Evolutionary conservation across 768 basidiomycete genomes (phyloP).

Genomic region (Podaxis mareebaensis): DNA sequence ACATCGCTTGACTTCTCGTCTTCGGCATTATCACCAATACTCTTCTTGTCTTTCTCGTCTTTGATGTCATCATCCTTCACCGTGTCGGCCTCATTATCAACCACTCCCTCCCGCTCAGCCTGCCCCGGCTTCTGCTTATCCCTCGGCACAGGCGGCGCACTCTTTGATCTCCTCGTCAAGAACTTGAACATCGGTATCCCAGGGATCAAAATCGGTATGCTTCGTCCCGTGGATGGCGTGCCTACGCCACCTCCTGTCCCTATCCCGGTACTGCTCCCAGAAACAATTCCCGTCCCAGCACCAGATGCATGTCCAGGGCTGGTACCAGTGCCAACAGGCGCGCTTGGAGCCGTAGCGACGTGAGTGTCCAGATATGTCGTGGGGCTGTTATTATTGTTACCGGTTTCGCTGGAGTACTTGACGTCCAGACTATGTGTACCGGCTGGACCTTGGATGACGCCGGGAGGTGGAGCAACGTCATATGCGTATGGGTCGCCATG

Average conservation of each 20-base stretch:
- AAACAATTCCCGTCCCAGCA: background rate
- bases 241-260: background rate
- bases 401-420: background rate
- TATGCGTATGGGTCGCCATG: constrained; percentile 44
- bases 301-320: background rate
- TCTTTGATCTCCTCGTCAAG: constrained; percentile 44
- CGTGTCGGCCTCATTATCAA: constrained; percentile 9
- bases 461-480: constrained; percentile 27
- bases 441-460: background rate
- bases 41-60: constrained; percentile 6
- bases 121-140: constrained; percentile 26
- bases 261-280: too few relatives aligned
- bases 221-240: constrained; percentile 13
- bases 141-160: constrained; percentile 58
- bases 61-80: background rate
- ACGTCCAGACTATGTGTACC: background rate
- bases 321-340: background rate
- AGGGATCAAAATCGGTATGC: constrained; percentile 23
- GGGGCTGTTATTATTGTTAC: background rate
- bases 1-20: constrained; percentile 23
- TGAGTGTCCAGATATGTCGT: background rate
- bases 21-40: constrained; percentile 15
- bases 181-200: constrained; percentile 29
- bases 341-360: background rate
- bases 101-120: too few relatives aligned